These are phyloP conservation scores for Ophiognomonia clavigignenti-juglandacearum DNA, from an alignment of 2,329 filamentous ascomycete species.

Conservation along the genomic window DNA sequence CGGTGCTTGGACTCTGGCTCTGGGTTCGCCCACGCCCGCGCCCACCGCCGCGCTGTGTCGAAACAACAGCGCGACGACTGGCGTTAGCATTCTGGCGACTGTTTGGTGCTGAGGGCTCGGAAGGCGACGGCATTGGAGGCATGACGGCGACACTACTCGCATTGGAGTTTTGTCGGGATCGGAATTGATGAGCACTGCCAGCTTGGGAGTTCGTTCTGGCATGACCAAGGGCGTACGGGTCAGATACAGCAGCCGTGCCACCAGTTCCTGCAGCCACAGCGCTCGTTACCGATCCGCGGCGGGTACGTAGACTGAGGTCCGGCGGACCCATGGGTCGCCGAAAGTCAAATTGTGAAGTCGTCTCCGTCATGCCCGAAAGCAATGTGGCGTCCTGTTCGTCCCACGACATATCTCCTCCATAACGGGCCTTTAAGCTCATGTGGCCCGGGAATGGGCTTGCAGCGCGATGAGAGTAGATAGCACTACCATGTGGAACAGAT, in stretches of 20 bases:
- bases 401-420: slow-evolving; percentile 12
- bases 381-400: slow-evolving; percentile 23
- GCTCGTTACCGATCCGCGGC: not conserved
- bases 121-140: not conserved
- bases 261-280: not conserved
- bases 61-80: not conserved
- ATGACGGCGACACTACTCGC: not conserved
- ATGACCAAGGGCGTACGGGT: no score
- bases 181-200: no score
- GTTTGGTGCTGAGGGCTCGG: not conserved
- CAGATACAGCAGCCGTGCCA: not conserved
- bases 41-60: not conserved
- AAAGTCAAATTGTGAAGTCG: slow-evolving; percentile 30
- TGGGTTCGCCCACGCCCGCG: not conserved
- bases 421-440: not conserved
- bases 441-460: slow-evolving; percentile 12
- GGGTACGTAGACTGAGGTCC: slow-evolving; percentile 5
- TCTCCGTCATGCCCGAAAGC: slow-evolving; percentile 40
- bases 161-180: not conserved
- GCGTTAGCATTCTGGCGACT: not conserved
- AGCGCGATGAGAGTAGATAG: not conserved
- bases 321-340: slow-evolving; percentile 1
- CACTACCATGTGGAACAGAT: not conserved
- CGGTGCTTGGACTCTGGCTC: slow-evolving; percentile 9
- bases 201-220: no score